phyloP scores from a whole-genome alignment of 2,329 filamentous ascomycete species.

The Ophiostoma sp. region DNA sequence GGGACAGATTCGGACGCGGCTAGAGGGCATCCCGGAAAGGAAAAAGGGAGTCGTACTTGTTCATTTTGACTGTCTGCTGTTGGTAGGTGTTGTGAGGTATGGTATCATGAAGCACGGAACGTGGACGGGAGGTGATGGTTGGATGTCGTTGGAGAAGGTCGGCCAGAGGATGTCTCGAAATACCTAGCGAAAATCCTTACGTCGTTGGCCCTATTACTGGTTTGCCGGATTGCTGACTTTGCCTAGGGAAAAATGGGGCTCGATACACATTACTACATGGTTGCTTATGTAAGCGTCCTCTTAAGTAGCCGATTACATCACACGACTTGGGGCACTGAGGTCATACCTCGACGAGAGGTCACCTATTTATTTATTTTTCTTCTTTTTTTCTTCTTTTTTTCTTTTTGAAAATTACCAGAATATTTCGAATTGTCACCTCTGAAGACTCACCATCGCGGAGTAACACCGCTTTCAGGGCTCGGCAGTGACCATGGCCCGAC shows the following conservation, averaged over 20 bases:
- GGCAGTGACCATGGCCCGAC: conserved; percentile 5
- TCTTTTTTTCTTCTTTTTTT: neutral
- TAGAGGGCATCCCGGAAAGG: neutral
- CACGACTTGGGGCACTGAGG: neutral
- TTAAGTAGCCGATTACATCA: neutral
- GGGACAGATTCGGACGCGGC: neutral
- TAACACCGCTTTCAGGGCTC: neutral
- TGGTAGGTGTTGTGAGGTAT: neutral
- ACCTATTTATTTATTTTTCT: neutral
- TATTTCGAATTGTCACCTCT: too few relatives aligned
- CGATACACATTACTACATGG: neutral
- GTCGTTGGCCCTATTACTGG: conserved; percentile 9
- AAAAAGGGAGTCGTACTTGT: neutral
- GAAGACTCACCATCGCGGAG: neutral
- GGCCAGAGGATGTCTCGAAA: conserved; percentile 3
- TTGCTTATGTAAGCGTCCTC: neutral
- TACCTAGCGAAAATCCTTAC: conserved; percentile 13
- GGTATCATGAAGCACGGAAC: neutral
- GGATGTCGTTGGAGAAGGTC: conserved; percentile 3
- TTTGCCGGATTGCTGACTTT: conserved; percentile 3
- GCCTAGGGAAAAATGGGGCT: neutral
- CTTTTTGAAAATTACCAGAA: neutral
- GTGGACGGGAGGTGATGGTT: neutral
- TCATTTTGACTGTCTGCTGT: neutral
- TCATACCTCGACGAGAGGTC: neutral